Evolutionary conservation across 1,139 yeast genomes (phyloP).

Genomic region (Protomyces macrosporus): DNA sequence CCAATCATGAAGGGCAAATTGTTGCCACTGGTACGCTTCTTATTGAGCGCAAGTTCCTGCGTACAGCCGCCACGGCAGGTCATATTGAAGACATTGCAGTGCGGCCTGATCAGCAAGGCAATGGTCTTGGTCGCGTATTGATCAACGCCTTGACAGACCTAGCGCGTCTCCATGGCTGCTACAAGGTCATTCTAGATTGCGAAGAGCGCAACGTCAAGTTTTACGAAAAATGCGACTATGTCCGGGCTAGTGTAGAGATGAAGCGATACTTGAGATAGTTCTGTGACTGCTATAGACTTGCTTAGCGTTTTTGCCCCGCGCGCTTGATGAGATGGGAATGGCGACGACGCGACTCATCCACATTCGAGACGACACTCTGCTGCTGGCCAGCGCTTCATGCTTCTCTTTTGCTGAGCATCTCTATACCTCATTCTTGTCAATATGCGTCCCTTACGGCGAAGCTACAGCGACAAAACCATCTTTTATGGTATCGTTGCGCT

Average conservation of each 20-base stretch:
- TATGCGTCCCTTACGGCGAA: not conserved
- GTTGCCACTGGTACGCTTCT: slow-evolving; percentile 46
- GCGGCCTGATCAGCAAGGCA: slow-evolving; percentile 69
- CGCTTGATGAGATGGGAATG: no score
- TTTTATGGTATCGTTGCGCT: not conserved
- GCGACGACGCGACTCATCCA: no score
- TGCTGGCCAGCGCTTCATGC: not conserved
- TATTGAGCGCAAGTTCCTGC: slow-evolving; percentile 54
- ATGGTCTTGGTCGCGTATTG: slow-evolving; percentile 54
- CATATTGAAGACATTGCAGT: slow-evolving; percentile 96
- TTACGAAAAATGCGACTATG: slow-evolving; percentile 69
- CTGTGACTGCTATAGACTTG: not conserved
- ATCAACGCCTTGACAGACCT: slow-evolving; percentile 9
- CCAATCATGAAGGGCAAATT: slow-evolving; percentile 37
- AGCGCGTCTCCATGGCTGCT: slow-evolving; percentile 36
- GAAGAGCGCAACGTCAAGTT: slow-evolving; percentile 72
- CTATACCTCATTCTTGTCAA: not conserved
- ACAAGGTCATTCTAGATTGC: slow-evolving; percentile 84
- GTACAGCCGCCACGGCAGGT: slow-evolving; percentile 78
- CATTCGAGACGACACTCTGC: not conserved
- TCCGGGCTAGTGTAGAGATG: slow-evolving; percentile 20
- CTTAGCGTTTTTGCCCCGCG: no score
- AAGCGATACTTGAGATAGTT: slow-evolving; percentile 1
- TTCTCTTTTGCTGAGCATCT: not conserved
- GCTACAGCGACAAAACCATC: not conserved